Evolutionary conservation across 164 flowering plant species (phyloP).

Genomic region (Brasenia schreberi): DNA sequence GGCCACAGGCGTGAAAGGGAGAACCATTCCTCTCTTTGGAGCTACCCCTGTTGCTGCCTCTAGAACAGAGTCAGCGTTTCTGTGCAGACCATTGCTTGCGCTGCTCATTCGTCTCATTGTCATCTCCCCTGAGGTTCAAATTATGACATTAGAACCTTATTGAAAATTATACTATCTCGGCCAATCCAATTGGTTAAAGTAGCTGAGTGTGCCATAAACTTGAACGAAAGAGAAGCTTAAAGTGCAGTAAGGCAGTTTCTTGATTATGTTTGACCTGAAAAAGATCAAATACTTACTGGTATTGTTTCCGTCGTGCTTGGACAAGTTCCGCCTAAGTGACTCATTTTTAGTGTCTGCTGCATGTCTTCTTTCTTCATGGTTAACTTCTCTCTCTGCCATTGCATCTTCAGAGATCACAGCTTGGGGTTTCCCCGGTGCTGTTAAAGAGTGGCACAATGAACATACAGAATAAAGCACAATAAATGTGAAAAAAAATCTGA

Average conservation of each 20-base stretch:
- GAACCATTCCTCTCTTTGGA: slow-evolving; percentile 93
- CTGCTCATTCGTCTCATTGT: slow-evolving; percentile 39
- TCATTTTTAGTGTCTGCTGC: slow-evolving; percentile 16
- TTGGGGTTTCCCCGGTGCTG: slow-evolving; percentile 23
- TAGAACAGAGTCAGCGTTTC: slow-evolving; percentile 31
- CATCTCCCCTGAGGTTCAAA: slow-evolving; percentile 46
- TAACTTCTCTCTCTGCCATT: slow-evolving; percentile 13
- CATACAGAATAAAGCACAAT: too few species aligned
- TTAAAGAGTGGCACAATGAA: neutral
- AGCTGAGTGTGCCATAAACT: too few species aligned
- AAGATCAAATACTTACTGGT: slow-evolving; percentile 48
- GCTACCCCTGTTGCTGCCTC: slow-evolving; percentile 46
- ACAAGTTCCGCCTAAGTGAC: slow-evolving; percentile 9
- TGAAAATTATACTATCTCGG: too few species aligned
- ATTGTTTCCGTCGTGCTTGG: slow-evolving; percentile 42
- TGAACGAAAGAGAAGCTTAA: too few species aligned
- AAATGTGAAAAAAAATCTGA: too few species aligned
- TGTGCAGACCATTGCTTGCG: slow-evolving; percentile 20
- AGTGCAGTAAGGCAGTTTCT: too few species aligned
- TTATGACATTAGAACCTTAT: too few species aligned
- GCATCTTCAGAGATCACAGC: slow-evolving; percentile 25
- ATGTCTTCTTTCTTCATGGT: slow-evolving; percentile 11
- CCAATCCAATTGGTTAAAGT: too few species aligned
- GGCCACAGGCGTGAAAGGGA: slow-evolving; percentile 81
- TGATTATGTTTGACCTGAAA: too few species aligned